phyloP scores from a whole-genome alignment of 176 grass and related monocot species.

The Chloris gayana region DNA sequence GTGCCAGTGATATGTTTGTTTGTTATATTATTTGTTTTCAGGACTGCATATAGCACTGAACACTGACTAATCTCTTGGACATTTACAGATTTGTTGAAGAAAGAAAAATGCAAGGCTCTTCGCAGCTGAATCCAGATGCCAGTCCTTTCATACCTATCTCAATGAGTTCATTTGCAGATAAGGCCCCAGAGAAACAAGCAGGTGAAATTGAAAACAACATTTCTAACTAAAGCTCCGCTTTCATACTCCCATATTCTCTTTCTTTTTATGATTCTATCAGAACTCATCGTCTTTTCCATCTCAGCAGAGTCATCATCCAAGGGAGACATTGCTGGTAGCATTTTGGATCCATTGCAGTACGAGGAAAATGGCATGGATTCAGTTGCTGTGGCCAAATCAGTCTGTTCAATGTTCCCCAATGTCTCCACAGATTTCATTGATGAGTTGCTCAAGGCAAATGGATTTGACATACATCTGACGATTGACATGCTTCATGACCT shows the following conservation, averaged over 20 bases:
- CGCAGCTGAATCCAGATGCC: slow-evolving; percentile 39
- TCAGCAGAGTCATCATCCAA: slow-evolving; percentile 34
- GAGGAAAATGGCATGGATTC: slow-evolving; percentile 42
- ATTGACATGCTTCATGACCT: slow-evolving; percentile 39
- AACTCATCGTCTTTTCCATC: background rate
- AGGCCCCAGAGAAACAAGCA: slow-evolving; percentile 18
- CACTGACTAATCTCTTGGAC: slow-evolving; percentile 2
- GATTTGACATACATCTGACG: slow-evolving; percentile 41
- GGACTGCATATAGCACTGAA: background rate
- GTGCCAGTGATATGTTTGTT: background rate
- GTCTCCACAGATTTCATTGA: slow-evolving; percentile 43
- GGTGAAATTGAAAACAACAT: slow-evolving; percentile 17
- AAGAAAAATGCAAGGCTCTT: slow-evolving; percentile 29
- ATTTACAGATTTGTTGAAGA: slow-evolving; percentile 12
- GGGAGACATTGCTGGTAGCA: slow-evolving; percentile 1
- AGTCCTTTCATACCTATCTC: slow-evolving; percentile 37
- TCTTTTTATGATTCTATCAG: background rate
- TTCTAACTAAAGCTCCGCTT: background rate
- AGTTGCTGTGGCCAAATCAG: slow-evolving; percentile 20
- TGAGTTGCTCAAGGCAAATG: slow-evolving; percentile 38
- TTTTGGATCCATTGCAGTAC: background rate
- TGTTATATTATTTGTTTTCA: background rate
- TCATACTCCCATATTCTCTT: background rate
- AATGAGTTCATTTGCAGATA: slow-evolving; percentile 18
- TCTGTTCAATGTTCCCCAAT: slow-evolving; percentile 34